Evolutionary conservation across 2,329 filamentous ascomycete species (phyloP).

Genomic region (Xylariaceae sp.): DNA sequence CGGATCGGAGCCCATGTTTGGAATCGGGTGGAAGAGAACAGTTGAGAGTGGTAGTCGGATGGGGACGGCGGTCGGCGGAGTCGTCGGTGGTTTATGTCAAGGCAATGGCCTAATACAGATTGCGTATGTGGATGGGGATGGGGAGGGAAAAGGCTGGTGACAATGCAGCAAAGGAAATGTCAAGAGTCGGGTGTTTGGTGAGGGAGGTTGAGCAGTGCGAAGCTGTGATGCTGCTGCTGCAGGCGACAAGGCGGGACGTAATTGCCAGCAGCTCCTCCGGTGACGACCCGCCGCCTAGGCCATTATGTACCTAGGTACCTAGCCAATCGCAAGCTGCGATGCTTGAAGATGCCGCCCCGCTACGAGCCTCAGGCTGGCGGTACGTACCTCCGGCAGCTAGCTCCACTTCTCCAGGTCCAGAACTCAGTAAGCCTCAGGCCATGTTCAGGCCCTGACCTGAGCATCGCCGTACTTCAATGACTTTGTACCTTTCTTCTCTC

Average conservation of each 20-base stretch:
- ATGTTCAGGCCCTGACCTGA: no score
- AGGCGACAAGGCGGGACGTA: conserved; percentile 29
- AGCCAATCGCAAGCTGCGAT: conserved; percentile 20
- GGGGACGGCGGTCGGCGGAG: not conserved
- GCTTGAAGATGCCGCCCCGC: conserved; percentile 5
- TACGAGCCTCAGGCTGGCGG: no score
- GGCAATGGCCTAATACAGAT: not conserved
- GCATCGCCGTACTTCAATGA: no score
- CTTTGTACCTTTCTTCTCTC: no score
- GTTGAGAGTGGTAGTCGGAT: not conserved
- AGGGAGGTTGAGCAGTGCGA: not conserved
- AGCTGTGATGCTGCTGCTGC: conserved; percentile 11
- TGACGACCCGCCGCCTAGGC: no score
- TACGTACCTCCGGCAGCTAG: no score
- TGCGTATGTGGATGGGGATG: not conserved
- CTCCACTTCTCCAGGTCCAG: no score
- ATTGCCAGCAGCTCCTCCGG: conserved; percentile 7
- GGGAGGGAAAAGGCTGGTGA: not conserved
- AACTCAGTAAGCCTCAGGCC: no score
- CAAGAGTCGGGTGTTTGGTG: not conserved
- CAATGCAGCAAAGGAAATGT: not conserved
- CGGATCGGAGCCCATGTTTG: conserved; percentile 74
- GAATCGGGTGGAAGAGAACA: not conserved
- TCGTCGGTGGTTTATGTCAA: not conserved
- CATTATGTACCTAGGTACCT: no score